Conservation (phyloP, 495 filamentous ascomycete genomes). For the Thozetella sp. region DNA sequence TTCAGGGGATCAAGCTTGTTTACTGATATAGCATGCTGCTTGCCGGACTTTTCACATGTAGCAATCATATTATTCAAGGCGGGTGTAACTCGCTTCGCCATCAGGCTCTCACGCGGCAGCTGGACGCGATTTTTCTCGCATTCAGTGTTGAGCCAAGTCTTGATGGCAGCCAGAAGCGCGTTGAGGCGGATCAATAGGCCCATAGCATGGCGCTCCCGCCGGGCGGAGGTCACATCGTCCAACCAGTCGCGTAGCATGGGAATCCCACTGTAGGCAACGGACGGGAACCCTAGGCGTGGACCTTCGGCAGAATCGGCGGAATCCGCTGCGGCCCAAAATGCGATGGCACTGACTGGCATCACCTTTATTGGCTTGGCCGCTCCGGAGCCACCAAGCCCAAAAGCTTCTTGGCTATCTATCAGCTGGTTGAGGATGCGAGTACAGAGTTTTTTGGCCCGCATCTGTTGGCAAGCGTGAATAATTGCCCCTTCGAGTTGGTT, state of each 20-base stretch:
- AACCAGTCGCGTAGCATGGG: constrained; percentile 8
- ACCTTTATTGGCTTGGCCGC: background rate
- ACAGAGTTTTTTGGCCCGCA: background rate
- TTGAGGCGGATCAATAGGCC: constrained; percentile 7
- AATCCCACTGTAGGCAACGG: constrained; percentile 6
- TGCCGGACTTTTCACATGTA: background rate
- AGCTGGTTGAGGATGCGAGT: constrained; percentile 2
- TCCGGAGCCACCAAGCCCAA: background rate
- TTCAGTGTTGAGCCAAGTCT: constrained; percentile 7
- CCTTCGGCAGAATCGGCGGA: background rate
- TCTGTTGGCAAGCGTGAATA: background rate
- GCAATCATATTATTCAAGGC: background rate
- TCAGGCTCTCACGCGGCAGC: background rate
- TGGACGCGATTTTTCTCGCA: background rate
- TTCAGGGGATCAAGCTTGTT: no score
- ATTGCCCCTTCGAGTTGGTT: background rate
- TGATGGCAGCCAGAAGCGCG: background rate
- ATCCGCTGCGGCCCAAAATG: constrained; percentile 15
- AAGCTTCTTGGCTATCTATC: background rate
- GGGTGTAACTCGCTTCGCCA: background rate
- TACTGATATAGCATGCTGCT: background rate
- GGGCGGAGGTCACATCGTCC: background rate
- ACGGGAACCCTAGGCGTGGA: constrained; percentile 7
- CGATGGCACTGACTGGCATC: constrained; percentile 13
- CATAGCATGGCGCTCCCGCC: constrained; percentile 3